Base-by-base conservation (phyloP, 2,329 filamentous ascomycete species). In the Aspergillus novofumigatus region DNA sequence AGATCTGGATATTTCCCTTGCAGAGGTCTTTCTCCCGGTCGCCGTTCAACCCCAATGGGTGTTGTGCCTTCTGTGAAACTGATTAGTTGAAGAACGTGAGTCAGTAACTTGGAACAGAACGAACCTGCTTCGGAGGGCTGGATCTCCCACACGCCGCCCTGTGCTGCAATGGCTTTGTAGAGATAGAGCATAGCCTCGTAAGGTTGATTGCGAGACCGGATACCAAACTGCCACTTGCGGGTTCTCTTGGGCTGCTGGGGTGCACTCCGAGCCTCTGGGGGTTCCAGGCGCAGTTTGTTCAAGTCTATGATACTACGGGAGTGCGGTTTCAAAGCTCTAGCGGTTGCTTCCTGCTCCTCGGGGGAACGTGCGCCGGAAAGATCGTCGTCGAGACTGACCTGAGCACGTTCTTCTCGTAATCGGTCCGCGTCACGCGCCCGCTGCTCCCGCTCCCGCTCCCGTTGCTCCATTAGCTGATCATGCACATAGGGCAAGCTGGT, bases 161-260 rank as follows among this genome's bases (percentile, higher is more conserved):
- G 87, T 64, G 92, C 92, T 59, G 87, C 82, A 47, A 99, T 79
- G 0, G 94, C 92, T 72, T 93, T 92, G 80, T 97, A 97, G 55
- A 99, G 94, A 68, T 93, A 97, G 26, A 96, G 80, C 74, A 99
- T 89, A 0, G 94, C 94, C 73, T 99, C 94, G 67, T 92, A 91
- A 0, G 94, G 94, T 55, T 91, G 89, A 69, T 97, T 99, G 51
- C 94, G 86, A 49, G 91, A 96, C 41, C 94, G 86, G 60, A 99
- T 99, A 56, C 94, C 94, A 71, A 99, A 99, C 72, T 99, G 94
- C 94, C 94, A 99, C 63, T 93, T 91, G 17, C 92, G 90, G 1
- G 89, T 89, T 55, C 65, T 69, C 69, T 90, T 92, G 4, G 81
- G 77, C 72, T 74, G 75, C 49, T 73, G 67, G 7, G 71, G 60